phyloP scores from a whole-genome alignment of 108 stramenopile species.

The Chaetoceros muelleri region DNA sequence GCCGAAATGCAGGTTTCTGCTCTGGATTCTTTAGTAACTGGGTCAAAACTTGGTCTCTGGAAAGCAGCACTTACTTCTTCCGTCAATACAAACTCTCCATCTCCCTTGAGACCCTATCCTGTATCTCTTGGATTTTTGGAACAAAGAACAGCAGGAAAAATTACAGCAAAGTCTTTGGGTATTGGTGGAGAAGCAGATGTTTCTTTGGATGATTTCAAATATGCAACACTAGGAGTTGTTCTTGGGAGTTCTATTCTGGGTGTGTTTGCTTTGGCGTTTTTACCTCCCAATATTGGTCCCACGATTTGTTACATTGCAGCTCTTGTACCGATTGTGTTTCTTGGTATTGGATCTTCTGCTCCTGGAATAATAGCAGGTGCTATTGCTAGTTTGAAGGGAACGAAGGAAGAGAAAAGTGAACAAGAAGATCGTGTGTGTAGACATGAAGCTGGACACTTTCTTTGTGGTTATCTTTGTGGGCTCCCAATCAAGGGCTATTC shows the following conservation, averaged over 20 bases:
- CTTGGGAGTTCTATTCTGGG: slow-evolving; percentile 43
- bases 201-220: slow-evolving; percentile 74
- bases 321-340: slow-evolving; percentile 63
- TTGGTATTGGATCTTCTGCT: slow-evolving; percentile 61
- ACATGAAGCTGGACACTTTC: slow-evolving; percentile 79
- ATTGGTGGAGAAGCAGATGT: slow-evolving; percentile 55
- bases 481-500: slow-evolving; percentile 60
- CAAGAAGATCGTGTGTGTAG: slow-evolving; percentile 48
- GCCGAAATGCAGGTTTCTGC: slow-evolving; percentile 26
- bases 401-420: slow-evolving; percentile 24
- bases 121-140: slow-evolving; percentile 53
- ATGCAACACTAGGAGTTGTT: slow-evolving; percentile 57
- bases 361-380: slow-evolving; percentile 58
- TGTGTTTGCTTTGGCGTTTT: slow-evolving; percentile 40
- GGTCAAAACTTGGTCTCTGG: slow-evolving; percentile 38
- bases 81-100: slow-evolving; percentile 10
- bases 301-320: slow-evolving; percentile 73
- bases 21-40: slow-evolving; percentile 34
- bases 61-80: slow-evolving; percentile 35
- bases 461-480: slow-evolving; percentile 75
- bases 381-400: slow-evolving; percentile 31
- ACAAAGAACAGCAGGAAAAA: slow-evolving; percentile 33
- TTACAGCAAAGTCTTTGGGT: slow-evolving; percentile 47
- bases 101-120: slow-evolving; percentile 41
- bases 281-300: slow-evolving; percentile 72